Percentiles rank a stretch among this genome's conserved stretches.
Evolutionary conservation across 2,329 filamentous ascomycete genomes (phyloP).

Genomic region (Calonectria naviculata): DNA sequence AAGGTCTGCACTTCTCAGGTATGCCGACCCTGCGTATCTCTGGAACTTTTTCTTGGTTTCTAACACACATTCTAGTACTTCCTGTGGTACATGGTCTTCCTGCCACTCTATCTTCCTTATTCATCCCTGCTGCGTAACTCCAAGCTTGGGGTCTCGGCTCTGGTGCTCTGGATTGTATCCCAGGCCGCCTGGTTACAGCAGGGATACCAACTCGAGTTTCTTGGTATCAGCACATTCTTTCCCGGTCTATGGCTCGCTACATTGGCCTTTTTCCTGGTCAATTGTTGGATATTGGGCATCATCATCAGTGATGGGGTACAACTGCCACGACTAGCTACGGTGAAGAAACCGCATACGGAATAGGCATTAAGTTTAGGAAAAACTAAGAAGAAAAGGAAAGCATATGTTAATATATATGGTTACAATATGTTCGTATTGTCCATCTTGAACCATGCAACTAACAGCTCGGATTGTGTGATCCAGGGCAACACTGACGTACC

Average conservation of each 20-base stretch:
- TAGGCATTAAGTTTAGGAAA: too few species aligned
- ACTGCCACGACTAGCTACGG: neutral
- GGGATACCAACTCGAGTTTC: constrained; percentile 80
- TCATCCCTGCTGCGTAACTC: constrained; percentile 77
- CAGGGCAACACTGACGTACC: too few species aligned
- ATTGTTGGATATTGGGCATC: constrained; percentile 87
- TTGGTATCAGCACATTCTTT: constrained; percentile 85
- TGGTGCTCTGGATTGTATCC: constrained; percentile 78
- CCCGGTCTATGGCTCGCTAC: constrained; percentile 85
- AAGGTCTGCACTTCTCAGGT: constrained; percentile 99
- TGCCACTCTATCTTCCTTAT: constrained; percentile 88
- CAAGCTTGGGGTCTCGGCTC: constrained; percentile 71
- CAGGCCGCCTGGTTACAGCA: constrained; percentile 84
- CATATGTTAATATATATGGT: neutral
- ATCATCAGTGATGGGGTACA: constrained; percentile 74
- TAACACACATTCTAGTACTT: constrained; percentile 76
- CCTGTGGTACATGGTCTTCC: constrained; percentile 95
- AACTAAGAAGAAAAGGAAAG: too few species aligned
- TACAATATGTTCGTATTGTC: too few species aligned
- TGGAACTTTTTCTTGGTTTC: neutral
- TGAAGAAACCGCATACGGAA: constrained; percentile 36
- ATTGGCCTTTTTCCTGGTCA: constrained; percentile 83
- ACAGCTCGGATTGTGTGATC: too few species aligned
- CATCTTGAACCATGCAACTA: too few species aligned
- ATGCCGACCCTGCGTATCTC: constrained; percentile 42